These are phyloP conservation scores for Zasmidium citrigriseum DNA, from an alignment of 2,329 filamentous ascomycete species.

Conservation along the genomic window DNA sequence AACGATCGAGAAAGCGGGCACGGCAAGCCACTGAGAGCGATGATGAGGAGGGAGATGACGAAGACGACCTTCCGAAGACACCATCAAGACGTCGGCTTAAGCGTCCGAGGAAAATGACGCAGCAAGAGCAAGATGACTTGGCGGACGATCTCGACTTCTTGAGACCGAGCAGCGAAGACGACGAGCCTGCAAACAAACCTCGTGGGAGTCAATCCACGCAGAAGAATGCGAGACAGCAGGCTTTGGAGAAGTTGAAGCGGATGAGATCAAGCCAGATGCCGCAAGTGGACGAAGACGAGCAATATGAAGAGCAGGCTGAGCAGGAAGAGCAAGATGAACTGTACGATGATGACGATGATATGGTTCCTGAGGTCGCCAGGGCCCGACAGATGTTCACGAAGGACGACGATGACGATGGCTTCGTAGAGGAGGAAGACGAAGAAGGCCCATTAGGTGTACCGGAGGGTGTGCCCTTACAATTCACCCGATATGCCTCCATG, in stretches of 20 bases:
- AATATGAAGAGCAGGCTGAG: conserved; percentile 32
- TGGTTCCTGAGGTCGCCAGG: conserved; percentile 38
- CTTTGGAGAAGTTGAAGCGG: conserved; percentile 45
- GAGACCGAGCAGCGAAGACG: conserved; percentile 34
- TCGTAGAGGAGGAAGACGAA: conserved; percentile 57
- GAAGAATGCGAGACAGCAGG: conserved; percentile 42
- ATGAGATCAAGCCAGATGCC: conserved; percentile 36
- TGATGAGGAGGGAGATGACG: conserved; percentile 16
- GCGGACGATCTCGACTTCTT: conserved; percentile 50
- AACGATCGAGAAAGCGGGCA: conserved; percentile 18
- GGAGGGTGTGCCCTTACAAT: conserved; percentile 65
- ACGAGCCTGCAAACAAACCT: conserved; percentile 23
- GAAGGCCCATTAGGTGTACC: conserved; percentile 59
- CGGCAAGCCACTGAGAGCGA: conserved; percentile 10
- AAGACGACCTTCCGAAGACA: conserved; percentile 24
- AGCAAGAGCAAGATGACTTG: conserved; percentile 44
- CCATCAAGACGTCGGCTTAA: conserved; percentile 25
- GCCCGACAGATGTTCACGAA: conserved; percentile 51
- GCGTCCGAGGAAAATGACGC: conserved; percentile 25
- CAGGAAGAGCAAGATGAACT: conserved; percentile 47
- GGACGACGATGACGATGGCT: conserved; percentile 61
- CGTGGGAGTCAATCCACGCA: conserved; percentile 31
- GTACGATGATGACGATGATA: conserved; percentile 57
- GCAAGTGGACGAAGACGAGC: conserved; percentile 28
- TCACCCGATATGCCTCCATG: conserved; percentile 66